These are phyloP conservation scores for Aspergillus chevalieri DNA, from an alignment of 2,329 filamentous ascomycete species.

Conservation along the genomic window DNA sequence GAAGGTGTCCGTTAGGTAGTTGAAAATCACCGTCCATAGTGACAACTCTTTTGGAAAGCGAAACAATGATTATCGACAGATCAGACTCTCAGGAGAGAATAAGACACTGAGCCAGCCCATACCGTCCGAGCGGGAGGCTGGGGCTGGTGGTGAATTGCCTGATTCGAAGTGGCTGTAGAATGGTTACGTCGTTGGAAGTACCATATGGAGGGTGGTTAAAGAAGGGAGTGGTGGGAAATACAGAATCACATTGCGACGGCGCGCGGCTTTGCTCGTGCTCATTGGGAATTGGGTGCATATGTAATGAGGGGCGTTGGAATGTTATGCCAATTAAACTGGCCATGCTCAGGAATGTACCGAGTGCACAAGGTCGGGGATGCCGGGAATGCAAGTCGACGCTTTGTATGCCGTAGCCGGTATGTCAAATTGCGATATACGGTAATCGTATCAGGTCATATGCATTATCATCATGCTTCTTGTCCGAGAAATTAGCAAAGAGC, in stretches of 20 bases:
- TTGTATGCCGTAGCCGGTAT: too few species aligned
- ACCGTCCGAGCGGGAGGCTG: constrained; percentile 5
- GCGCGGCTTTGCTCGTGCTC: too few species aligned
- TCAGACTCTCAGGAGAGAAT: too few species aligned
- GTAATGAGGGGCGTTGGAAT: not conserved
- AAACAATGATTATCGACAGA: too few species aligned
- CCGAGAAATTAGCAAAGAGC: too few species aligned
- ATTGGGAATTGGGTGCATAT: not conserved
- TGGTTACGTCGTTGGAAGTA: not conserved
- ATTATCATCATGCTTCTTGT: too few species aligned
- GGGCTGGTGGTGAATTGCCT: not conserved
- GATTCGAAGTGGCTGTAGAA: not conserved
- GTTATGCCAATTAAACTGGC: too few species aligned
- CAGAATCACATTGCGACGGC: not conserved
- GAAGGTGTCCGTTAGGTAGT: constrained; percentile 23
- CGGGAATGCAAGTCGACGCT: too few species aligned
- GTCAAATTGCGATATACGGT: too few species aligned
- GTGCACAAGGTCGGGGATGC: too few species aligned
- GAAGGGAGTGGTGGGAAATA: not conserved
- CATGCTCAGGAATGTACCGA: too few species aligned
- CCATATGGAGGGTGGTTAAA: not conserved
- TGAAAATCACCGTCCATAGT: constrained; percentile 22
- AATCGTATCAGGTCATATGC: too few species aligned
- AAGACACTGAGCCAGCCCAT: constrained; percentile 9
- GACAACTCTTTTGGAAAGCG: not conserved